These are phyloP conservation scores for Aspergillus carbonarius DNA, from an alignment of 2,329 filamentous ascomycete genomes.

Conservation along the genomic window DNA sequence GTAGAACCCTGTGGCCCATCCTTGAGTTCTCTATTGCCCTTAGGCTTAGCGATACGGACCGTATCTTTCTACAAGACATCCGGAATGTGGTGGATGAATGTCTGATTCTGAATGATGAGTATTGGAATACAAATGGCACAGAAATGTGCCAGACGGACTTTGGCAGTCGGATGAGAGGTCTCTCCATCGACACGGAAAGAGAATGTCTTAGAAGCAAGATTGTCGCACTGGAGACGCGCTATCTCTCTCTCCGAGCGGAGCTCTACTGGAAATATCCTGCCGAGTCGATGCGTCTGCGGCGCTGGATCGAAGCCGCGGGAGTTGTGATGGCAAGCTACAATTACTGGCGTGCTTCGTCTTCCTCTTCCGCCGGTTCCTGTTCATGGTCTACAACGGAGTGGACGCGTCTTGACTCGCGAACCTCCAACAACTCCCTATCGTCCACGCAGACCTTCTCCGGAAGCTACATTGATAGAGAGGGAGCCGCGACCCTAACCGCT, in stretches of 20 bases:
- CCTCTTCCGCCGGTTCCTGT: background rate
- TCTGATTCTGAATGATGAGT: background rate
- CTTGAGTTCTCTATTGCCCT: background rate
- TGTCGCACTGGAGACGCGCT: background rate
- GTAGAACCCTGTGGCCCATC: background rate
- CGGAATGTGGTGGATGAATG: background rate
- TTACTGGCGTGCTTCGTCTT: background rate
- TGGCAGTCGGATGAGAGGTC: background rate
- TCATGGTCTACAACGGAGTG: background rate
- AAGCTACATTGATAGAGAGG: background rate
- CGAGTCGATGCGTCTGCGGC: background rate
- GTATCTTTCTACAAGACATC: background rate
- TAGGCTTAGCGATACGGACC: background rate
- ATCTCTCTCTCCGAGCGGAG: background rate
- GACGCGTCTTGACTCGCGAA: background rate
- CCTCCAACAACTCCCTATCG: background rate
- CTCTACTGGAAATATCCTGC: background rate
- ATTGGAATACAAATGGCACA: background rate
- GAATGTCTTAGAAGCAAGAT: background rate
- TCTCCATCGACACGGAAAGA: background rate
- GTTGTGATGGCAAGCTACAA: constrained; percentile 3
- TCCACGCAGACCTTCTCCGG: background rate
- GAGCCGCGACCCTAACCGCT: background rate
- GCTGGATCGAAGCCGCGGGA: constrained; percentile 1
- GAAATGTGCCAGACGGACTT: background rate